A percentile compares a stretch with the other conserved stretches of the same genome.
phyloP scores from a whole-genome alignment of 768 basidiomycete genomes.

The Gelatoporia subvermispora region DNA sequence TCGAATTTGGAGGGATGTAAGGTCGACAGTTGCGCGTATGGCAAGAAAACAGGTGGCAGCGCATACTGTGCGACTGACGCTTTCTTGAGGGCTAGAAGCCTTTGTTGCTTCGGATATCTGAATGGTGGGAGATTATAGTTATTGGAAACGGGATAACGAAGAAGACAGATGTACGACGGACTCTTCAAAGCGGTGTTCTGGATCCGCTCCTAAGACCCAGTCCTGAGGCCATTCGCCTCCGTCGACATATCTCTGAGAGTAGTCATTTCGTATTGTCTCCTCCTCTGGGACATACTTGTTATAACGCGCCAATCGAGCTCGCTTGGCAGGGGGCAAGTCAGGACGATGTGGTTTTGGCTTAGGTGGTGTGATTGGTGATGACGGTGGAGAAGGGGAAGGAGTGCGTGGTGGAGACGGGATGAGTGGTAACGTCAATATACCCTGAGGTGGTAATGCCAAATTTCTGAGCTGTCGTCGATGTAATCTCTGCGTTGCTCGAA shows the following conservation, averaged over 20 bases:
- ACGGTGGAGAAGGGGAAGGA: slow-evolving; percentile 42
- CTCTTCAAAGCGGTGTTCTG: slow-evolving; percentile 91
- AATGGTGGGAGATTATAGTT: not conserved
- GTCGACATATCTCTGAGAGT: slow-evolving; percentile 85
- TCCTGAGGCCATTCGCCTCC: slow-evolving; percentile 93
- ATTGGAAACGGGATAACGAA: not conserved
- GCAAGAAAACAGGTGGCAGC: slow-evolving; percentile 69
- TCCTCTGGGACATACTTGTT: slow-evolving; percentile 87
- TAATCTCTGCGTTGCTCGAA: slow-evolving; percentile 50
- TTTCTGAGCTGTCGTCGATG: slow-evolving; percentile 53
- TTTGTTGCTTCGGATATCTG: slow-evolving; percentile 93
- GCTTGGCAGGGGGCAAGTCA: slow-evolving; percentile 66
- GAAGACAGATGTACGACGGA: slow-evolving; percentile 37
- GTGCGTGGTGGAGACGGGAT: slow-evolving; percentile 55
- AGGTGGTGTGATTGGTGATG: slow-evolving; percentile 35
- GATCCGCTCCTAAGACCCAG: slow-evolving; percentile 85
- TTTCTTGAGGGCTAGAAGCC: slow-evolving; percentile 80
- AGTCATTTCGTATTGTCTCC: slow-evolving; percentile 95
- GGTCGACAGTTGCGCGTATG: slow-evolving; percentile 49
- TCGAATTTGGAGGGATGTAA: slow-evolving; percentile 77
- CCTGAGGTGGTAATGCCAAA: slow-evolving; percentile 50
- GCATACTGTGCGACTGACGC: slow-evolving; percentile 65
- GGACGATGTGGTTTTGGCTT: slow-evolving; percentile 37
- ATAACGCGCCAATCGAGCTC: slow-evolving; percentile 65
- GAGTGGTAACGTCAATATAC: slow-evolving; percentile 51